Conservation (phyloP, 306 rosid species). For the Gastrolobium bilobum region DNA sequence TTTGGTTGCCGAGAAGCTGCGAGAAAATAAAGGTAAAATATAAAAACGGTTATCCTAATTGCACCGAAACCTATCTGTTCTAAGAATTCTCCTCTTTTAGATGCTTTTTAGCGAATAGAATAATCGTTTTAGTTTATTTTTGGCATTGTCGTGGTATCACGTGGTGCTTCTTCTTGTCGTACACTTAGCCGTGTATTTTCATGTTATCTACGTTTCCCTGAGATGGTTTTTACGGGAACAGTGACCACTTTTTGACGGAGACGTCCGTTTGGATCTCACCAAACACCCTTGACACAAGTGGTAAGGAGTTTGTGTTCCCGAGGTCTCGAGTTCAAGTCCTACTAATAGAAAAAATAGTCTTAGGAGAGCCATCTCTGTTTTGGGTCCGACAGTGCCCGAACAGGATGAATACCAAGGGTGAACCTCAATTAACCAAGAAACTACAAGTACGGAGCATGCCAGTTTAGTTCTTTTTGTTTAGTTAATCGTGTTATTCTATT, state of each 20-base stretch:
- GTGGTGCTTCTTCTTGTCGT: constrained; percentile 9
- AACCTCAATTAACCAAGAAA: constrained; percentile 46
- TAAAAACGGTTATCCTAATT: constrained; percentile 31
- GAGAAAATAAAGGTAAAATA: constrained; percentile 36
- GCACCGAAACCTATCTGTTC: constrained; percentile 30
- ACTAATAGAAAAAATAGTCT: no score
- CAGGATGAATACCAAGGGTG: no score
- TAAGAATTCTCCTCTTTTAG: background rate
- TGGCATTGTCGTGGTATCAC: background rate
- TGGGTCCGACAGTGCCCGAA: no score
- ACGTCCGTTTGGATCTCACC: constrained; percentile 30
- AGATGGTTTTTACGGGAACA: background rate
- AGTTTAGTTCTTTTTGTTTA: background rate
- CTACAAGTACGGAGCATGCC: constrained; percentile 28
- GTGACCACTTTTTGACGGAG: constrained; percentile 35
- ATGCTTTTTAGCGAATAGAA: constrained; percentile 1
- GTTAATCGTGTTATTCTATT: constrained; percentile 1
- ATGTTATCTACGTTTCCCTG: constrained; percentile 40
- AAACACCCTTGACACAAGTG: no score
- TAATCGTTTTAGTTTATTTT: background rate
- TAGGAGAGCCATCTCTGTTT: no score
- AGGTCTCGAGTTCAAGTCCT: no score
- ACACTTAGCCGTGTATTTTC: constrained; percentile 39
- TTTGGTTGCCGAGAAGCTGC: constrained; percentile 49
- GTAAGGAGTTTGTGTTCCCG: no score